Evolutionary conservation across 2,329 filamentous ascomycete species (phyloP).

Genomic region (Metarhizium sp.): DNA sequence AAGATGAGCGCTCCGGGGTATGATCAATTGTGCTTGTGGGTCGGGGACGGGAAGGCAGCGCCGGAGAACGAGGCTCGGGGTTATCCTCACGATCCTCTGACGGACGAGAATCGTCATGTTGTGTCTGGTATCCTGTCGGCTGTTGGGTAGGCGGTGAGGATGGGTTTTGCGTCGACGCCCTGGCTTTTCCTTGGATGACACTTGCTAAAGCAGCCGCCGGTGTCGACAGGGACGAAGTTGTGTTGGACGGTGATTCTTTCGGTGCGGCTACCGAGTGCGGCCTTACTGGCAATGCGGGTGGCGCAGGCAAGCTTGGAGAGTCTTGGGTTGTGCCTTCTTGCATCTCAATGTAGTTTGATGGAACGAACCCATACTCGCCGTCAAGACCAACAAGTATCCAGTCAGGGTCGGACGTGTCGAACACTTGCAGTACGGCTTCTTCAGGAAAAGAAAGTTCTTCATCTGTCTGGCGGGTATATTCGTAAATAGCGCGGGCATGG

Average conservation of each 20-base stretch:
- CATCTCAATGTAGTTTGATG: slow-evolving; percentile 89
- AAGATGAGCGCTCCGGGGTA: background rate
- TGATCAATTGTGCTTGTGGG: background rate
- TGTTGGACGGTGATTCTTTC: slow-evolving; percentile 19
- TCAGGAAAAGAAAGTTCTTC: slow-evolving; percentile 95
- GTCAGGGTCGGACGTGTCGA: slow-evolving; percentile 84
- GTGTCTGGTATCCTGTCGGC: slow-evolving; percentile 14
- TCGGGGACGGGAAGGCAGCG: slow-evolving; percentile 28
- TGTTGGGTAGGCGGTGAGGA: slow-evolving; percentile 16
- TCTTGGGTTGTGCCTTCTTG: slow-evolving; percentile 34
- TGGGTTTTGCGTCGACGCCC: slow-evolving; percentile 20
- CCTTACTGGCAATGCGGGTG: slow-evolving; percentile 35
- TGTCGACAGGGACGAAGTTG: slow-evolving; percentile 22
- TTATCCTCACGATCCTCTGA: slow-evolving; percentile 23
- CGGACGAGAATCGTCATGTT: slow-evolving; percentile 16
- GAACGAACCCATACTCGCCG: slow-evolving; percentile 86
- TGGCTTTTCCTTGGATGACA: slow-evolving; percentile 40
- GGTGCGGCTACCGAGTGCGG: slow-evolving; percentile 24
- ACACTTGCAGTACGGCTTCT: slow-evolving; percentile 73
- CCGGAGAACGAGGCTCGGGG: slow-evolving; percentile 23
- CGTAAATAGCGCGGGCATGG: slow-evolving; percentile 87
- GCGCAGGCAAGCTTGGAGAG: slow-evolving; percentile 22
- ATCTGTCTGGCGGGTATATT: slow-evolving; percentile 94
- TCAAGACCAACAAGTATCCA: slow-evolving; percentile 89
- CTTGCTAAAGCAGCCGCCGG: slow-evolving; percentile 46